Conservation (phyloP, 805 yeast species). For the Tanozyma kutaoensis region DNA sequence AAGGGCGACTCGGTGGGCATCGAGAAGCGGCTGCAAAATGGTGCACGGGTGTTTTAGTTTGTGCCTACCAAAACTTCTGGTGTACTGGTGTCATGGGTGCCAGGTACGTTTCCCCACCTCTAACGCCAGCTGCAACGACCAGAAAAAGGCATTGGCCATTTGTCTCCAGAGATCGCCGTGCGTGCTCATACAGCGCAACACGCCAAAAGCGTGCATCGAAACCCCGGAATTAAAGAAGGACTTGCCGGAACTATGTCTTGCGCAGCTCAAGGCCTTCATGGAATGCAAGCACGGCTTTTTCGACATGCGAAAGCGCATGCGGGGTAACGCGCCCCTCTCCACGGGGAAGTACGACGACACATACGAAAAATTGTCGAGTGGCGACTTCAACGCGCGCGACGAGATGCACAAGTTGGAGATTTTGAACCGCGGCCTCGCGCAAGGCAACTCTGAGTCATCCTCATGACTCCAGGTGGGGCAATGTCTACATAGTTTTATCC, state of each 20-base stretch:
- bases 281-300: slow-evolving; percentile 87
- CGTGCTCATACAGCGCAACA: slow-evolving; percentile 78
- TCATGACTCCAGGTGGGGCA: too few species aligned
- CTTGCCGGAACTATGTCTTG: slow-evolving; percentile 78
- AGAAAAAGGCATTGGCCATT: slow-evolving; percentile 87
- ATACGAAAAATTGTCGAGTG: slow-evolving; percentile 62
- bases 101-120: slow-evolving; percentile 19
- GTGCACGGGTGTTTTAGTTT: too few species aligned
- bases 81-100: too few species aligned
- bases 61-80: too few species aligned
- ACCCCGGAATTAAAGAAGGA: slow-evolving; percentile 65
- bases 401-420: slow-evolving; percentile 64
- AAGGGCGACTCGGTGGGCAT: slow-evolving; percentile 19
- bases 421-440: too few species aligned
- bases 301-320: slow-evolving; percentile 81
- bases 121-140: slow-evolving; percentile 70
- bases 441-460: too few species aligned
- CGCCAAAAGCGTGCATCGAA: slow-evolving; percentile 78
- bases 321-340: slow-evolving; percentile 88
- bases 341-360: slow-evolving; percentile 90
- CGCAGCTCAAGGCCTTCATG: slow-evolving; percentile 72
- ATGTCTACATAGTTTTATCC: too few species aligned
- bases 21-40: too few species aligned
- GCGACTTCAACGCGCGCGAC: slow-evolving; percentile 70
- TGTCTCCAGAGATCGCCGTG: slow-evolving; percentile 96